Evolutionary conservation across 768 basidiomycete species (phyloP), one percentile per base, ranked within the genome.

Genomic region (Suillus occidentalis): DNA sequence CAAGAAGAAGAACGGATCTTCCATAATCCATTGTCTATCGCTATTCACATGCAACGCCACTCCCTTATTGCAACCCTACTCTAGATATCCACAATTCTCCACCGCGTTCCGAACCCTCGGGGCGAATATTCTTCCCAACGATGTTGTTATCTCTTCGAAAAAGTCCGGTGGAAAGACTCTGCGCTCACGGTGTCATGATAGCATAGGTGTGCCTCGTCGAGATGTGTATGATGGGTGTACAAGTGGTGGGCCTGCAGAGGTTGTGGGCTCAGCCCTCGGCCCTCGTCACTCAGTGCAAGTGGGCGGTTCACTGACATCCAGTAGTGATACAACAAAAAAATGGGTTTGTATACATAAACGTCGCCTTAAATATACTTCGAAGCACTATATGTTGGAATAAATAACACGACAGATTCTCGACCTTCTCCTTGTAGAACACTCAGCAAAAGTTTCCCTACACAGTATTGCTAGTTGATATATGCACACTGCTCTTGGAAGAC

Each of bases 121-220:
- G 28, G 77, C 2, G 67, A 66, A 10, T 80, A 43, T 39, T 81
- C 75, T 25, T 57, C 14, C 56, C 56, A 39, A 39, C 4, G 22
- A 25, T 16, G 22, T 14, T 25, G 37, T 37, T 39, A 57, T 39
- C 4, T 22, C 36, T 39, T 16, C 13, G 56, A 39, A 7, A 78
- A 68, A 2, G 80, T 80, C 22, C 63, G 66, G 31, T 76, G 71
- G 70, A 81, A 85, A 70, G 77, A 79, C 43, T 66, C 72, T 59
- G 73, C 63, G 69, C 78, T 79, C 42, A 60, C 62, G 5, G 72
- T 68, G 57, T 70, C 5, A 72, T 60, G 4, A 67, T 57, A 10
- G 34, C 34, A 36, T 36, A 8, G 67, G 59, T 16, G 56, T 57
- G 9, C 65, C 25, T 42, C 69, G 59, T 2, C 68, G 40, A 66